Conservation (phyloP, 257 asterid genomes). For the Fraxinus americana region DNA sequence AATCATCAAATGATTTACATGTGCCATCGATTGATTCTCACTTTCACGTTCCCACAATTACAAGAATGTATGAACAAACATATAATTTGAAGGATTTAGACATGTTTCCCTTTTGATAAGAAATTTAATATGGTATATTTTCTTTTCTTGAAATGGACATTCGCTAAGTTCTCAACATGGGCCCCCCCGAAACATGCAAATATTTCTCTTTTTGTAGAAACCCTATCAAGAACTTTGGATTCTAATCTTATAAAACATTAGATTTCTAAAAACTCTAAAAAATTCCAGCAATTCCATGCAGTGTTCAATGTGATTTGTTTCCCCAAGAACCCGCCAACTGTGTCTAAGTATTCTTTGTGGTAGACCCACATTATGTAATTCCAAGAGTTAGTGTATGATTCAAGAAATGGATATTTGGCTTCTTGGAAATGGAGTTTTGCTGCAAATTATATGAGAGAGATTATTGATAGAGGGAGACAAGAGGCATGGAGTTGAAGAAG, state of each 20-base stretch:
- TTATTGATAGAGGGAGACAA: conserved; percentile 29
- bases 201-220: neutral
- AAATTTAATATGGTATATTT: neutral
- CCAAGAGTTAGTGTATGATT: conserved; percentile 33
- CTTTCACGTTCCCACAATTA: neutral
- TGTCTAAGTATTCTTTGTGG: conserved; percentile 20
- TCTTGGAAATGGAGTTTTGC: conserved; percentile 61
- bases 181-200: conserved; percentile 11
- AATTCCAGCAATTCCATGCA: conserved; percentile 12
- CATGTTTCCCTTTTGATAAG: neutral
- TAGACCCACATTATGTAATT: conserved; percentile 28
- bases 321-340: conserved; percentile 35
- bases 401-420: conserved; percentile 32
- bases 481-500: conserved; percentile 25
- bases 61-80: neutral
- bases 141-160: conserved; percentile 27
- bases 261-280: neutral
- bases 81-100: neutral
- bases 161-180: conserved; percentile 27
- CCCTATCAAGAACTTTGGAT: conserved; percentile 48
- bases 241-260: conserved; percentile 23
- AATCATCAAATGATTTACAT: neutral
- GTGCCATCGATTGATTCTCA: neutral
- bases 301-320: conserved; percentile 34
- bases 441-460: conserved; percentile 25